phyloP scores from a whole-genome alignment of 164 flowering plant species.

The Vitis labrusca region DNA sequence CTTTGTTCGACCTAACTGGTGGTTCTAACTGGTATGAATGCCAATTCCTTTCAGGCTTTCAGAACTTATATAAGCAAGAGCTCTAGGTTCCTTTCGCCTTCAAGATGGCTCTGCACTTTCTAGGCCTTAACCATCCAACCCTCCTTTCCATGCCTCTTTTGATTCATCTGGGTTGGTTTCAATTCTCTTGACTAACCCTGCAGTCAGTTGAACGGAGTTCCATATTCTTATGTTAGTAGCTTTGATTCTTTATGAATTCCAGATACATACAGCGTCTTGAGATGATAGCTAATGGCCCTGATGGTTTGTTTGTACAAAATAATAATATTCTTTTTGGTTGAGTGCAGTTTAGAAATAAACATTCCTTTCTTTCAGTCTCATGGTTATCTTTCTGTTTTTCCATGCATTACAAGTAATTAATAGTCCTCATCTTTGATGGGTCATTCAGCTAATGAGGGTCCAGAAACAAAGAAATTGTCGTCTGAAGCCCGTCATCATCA shows the following conservation, averaged over 20 bases:
- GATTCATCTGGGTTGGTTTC: constrained; percentile 12
- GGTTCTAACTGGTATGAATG: constrained; percentile 27
- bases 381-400: not conserved
- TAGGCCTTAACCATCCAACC: not conserved
- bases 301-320: not conserved
- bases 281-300: not conserved
- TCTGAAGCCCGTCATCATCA: constrained; percentile 35
- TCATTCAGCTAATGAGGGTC: constrained; percentile 29
- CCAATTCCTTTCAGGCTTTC: not conserved
- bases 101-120: not conserved
- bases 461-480: constrained; percentile 39
- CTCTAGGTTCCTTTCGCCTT: constrained; percentile 4
- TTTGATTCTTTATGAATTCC: too few relatives aligned
- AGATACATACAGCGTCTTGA: not conserved
- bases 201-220: not conserved
- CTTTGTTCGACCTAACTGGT: constrained; percentile 4
- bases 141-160: not conserved
- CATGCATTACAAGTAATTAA: constrained; percentile 15
- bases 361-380: constrained; percentile 11
- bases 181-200: not conserved
- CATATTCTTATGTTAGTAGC: not conserved
- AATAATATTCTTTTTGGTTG: not conserved
- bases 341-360: not conserved
- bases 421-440: constrained; percentile 22
- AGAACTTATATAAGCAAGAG: constrained; percentile 25